Evolutionary conservation across 2,329 filamentous ascomycete genomes (phyloP).

Genomic region (Huntiella savannae): DNA sequence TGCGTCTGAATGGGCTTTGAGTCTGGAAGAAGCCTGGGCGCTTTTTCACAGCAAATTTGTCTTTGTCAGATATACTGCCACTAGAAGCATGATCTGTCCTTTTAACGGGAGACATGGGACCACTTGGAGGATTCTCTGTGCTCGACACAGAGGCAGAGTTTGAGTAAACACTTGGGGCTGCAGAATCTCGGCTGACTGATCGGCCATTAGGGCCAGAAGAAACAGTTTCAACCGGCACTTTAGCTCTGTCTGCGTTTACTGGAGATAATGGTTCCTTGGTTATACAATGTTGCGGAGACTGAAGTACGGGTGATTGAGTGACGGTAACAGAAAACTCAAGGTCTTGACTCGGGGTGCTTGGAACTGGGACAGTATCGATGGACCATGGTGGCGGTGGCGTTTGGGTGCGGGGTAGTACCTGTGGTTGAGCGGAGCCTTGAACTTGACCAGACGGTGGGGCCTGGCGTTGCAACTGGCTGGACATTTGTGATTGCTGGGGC

Average conservation of each 20-base stretch:
- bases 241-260: conserved; percentile 28
- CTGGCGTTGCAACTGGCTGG: conserved; percentile 1
- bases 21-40: conserved; percentile 84
- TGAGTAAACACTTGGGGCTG: conserved; percentile 68
- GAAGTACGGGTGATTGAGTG: too few species aligned
- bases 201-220: conserved; percentile 27
- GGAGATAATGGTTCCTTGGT: too few species aligned
- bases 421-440: conserved; percentile 1
- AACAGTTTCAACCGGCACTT: conserved; percentile 34
- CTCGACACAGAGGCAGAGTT: conserved; percentile 79
- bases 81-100: conserved; percentile 25
- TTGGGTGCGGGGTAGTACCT: conserved; percentile 3
- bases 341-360: too few species aligned
- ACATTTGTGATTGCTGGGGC: not conserved
- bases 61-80: conserved; percentile 40
- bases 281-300: too few species aligned
- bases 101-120: conserved; percentile 57
- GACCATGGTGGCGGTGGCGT: conserved; percentile 1
- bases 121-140: conserved; percentile 51
- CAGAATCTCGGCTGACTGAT: conserved; percentile 65
- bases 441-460: not conserved
- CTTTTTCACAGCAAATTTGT: conserved; percentile 49
- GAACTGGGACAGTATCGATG: not conserved
- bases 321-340: too few species aligned
- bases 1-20: conserved; percentile 78